These are phyloP conservation scores for Hemileccinum impolitum DNA, from an alignment of 768 basidiomycete species.

Conservation along the genomic window DNA sequence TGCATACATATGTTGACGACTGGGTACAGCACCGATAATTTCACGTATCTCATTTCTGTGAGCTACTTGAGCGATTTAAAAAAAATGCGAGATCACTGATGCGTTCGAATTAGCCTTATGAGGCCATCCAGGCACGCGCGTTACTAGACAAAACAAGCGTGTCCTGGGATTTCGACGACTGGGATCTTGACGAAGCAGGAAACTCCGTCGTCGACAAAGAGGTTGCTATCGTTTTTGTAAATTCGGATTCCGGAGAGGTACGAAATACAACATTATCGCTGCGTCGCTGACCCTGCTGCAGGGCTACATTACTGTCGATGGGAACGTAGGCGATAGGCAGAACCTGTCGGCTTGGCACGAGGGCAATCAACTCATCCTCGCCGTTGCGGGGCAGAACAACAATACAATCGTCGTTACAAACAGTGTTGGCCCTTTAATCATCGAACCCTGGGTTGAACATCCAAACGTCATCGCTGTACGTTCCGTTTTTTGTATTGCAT, in stretches of 20 bases:
- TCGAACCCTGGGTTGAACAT: slow-evolving; percentile 72
- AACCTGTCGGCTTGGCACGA: slow-evolving; percentile 40
- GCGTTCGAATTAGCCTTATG: slow-evolving; percentile 51
- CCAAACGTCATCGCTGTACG: slow-evolving; percentile 68
- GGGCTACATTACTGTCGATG: slow-evolving; percentile 55
- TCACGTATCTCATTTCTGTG: slow-evolving; percentile 65
- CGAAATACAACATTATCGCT: background rate
- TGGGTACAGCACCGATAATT: slow-evolving; percentile 1
- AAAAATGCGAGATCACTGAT: background rate
- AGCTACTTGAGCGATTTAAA: slow-evolving; percentile 17
- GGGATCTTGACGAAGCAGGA: slow-evolving; percentile 50
- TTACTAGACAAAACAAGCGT: slow-evolving; percentile 63
- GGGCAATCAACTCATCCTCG: slow-evolving; percentile 39
- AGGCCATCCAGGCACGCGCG: slow-evolving; percentile 76
- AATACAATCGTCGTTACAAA: slow-evolving; percentile 83
- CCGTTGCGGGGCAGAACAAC: slow-evolving; percentile 62
- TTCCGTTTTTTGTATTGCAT: slow-evolving; percentile 1
- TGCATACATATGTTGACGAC: too few relatives aligned
- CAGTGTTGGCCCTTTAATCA: slow-evolving; percentile 66
- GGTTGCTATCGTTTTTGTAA: slow-evolving; percentile 77
- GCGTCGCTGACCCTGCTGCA: slow-evolving; percentile 17
- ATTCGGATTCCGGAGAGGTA: slow-evolving; percentile 80
- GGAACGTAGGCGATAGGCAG: slow-evolving; percentile 40
- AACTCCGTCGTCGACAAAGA: slow-evolving; percentile 48
- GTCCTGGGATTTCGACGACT: slow-evolving; percentile 70